Evolutionary conservation across 768 basidiomycete genomes (phyloP), one percentile per base, ranked within the genome.

Genomic region (Phlebiopsis flavidoalba): DNA sequence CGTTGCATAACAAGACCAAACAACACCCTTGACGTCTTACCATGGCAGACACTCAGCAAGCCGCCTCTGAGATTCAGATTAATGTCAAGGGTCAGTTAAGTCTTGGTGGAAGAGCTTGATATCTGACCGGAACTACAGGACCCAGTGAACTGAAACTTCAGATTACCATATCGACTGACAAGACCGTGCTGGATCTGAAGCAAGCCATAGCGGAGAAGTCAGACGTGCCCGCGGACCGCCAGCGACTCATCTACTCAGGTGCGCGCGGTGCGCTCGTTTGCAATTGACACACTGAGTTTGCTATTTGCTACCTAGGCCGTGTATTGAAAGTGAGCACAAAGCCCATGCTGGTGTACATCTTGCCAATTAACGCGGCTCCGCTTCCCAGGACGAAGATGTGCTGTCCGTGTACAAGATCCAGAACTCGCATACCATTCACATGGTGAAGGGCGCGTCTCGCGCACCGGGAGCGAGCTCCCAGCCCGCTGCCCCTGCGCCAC

Each of bases 171-270:
- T 74, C 81, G 53, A 80, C 86, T 2, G 86, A 88, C 72, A 93
- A 95, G 79, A 89, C 89, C 0, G 95, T 98, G 24, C 75, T 79
- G 52, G 93, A 98, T 64, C 87, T 99, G 70, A 99, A 99, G 80
- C 82, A 87, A 62, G 86, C 87, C 35, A 92, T 99, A 75, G 89
- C 94, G 8, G 86, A 78, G 31, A 86, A 92, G 76, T 88, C 89
- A 1, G 87, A 94, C 68, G 92, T 96, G 24, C 84, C 87, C 64
- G 91, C 92, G 14, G 93, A 92, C 54, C 77, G 91, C 55, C 95
- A 97, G 72, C 77, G 96, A 37, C 77, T 98, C 63, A 98, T 98
- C 65, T 98, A 95, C 74, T 91, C 91, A 37, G 96, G 95, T 83
- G 63, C 66, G 82, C 74, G 64, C 57, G 22, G 8, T 54, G 35